Base-by-base conservation (phyloP, 352 stramenopile species). In the Phytophthora tentaculata region DNA sequence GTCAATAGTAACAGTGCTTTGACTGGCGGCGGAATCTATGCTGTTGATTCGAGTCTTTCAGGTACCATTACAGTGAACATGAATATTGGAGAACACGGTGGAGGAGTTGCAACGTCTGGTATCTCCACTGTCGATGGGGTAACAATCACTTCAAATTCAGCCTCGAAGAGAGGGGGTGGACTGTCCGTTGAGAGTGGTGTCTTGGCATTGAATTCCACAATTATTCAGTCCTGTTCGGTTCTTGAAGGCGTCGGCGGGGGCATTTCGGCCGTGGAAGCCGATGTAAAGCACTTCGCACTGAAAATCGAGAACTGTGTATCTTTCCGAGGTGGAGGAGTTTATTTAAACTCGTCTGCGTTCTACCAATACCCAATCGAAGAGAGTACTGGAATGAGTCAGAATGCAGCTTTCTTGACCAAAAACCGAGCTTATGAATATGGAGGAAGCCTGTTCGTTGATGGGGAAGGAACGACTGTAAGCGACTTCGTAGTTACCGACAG, bases 391-490 rank as follows among this genome's bases (percentile, higher is more conserved):
- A n/a, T 22, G 17, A 45, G 37, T 17, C 17, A 43, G 5, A 29
- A 58, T 4, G 41, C 28, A 28, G 37, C 57, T 16, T 22, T 17
- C 1, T 9, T 61, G 2, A 55, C 37, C 1, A 28, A 60, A 13
- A 81, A 71, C 19, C 19, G n/a, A 9, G 75, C 77, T 20, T 39
- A 58, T 2, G 61, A 66, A 12, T 54, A 67, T 7, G 77, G 78
- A 35, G 78, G 78, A 10, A 60, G 67, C 0, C 12, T 81, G 22
- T 86, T 79, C 47, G 44, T 80, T 19, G 67, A 48, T 24, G 78
- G 78, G 8, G 50, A 60, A 6, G 56, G 52, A 53, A 48, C 70
- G 0, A 50, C 12, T 2, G 24, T 84, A 4, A 60, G 62, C 7
- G 63, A 72, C 26, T 17, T 75, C 19, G 24, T 39, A 1, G 29